A percentile compares a stretch with the other conserved stretches of the same genome.
Conservation (phyloP, 1,284 basidiomycete species). For the Sporisorium sorghi region DNA sequence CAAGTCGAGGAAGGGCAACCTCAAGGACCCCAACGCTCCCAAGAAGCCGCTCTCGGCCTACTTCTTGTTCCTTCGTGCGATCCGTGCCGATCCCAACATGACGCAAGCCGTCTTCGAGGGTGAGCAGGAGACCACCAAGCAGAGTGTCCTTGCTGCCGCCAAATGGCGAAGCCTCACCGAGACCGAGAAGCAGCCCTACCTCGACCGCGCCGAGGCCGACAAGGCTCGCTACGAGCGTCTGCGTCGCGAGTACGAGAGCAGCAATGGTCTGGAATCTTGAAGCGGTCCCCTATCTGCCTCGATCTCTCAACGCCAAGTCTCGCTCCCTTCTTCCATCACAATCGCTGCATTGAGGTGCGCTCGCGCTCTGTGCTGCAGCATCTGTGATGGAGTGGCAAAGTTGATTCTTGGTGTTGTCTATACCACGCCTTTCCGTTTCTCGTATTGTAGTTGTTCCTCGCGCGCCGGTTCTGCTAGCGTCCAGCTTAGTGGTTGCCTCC, state of each 20-base stretch:
- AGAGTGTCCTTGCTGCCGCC: constrained; percentile 90
- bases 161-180: constrained; percentile 92
- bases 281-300: constrained; percentile 1
- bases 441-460: constrained; percentile 24
- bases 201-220: constrained; percentile 62
- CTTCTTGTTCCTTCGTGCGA: constrained; percentile 87
- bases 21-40: constrained; percentile 95
- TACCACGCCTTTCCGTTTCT: constrained; percentile 23
- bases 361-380: background rate
- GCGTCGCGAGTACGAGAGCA: constrained; percentile 61
- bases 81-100: constrained; percentile 62
- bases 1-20: constrained; percentile 90
- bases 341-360: background rate
- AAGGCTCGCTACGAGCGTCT: constrained; percentile 63
- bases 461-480: background rate
- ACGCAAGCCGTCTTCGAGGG: constrained; percentile 83
- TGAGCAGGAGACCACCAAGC: constrained; percentile 92
- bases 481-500: background rate
- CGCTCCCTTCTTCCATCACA: background rate
- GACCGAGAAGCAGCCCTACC: constrained; percentile 77
- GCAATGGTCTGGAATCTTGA: constrained; percentile 34
- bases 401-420: constrained; percentile 18
- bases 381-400: background rate
- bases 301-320: background rate
- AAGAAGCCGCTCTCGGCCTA: constrained; percentile 95